phyloP scores from a whole-genome alignment of 1,139 yeast genomes.

The Protomyces arabidopsidicola region DNA sequence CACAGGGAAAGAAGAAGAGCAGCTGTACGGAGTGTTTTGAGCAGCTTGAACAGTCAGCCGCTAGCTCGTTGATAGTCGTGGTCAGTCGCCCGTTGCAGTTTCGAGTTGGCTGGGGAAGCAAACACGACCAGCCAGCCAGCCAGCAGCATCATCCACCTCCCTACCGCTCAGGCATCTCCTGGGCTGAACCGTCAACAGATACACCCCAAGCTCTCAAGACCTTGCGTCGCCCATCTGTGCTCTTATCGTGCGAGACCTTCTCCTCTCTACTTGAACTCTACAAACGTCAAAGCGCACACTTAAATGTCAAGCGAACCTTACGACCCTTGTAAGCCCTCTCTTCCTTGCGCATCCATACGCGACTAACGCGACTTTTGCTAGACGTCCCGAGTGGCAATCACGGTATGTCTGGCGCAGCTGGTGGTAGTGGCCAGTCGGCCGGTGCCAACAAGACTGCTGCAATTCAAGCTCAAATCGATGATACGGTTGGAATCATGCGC shows the following conservation, averaged over 20 bases:
- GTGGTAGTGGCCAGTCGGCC: slow-evolving; percentile 10
- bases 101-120: no score
- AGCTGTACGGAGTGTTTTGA: background rate
- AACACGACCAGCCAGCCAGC: no score
- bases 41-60: no score
- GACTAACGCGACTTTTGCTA: background rate
- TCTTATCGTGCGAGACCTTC: background rate
- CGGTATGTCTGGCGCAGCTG: slow-evolving; percentile 6
- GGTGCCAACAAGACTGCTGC: slow-evolving; percentile 30
- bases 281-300: background rate
- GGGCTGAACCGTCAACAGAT: no score
- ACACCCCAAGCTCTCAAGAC: no score
- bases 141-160: no score
- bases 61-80: no score
- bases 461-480: slow-evolving; percentile 69
- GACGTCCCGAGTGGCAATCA: background rate
- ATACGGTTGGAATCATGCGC: slow-evolving; percentile 96
- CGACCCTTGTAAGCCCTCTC: slow-evolving; percentile 20
- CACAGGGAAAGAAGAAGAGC: background rate
- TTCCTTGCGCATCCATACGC: background rate
- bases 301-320: slow-evolving; percentile 26
- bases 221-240: background rate
- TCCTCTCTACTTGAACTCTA: background rate
- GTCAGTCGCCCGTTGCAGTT: no score
- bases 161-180: no score